Base-by-base conservation (phyloP, 2,329 filamentous ascomycete species). In the Cercospora canescens region DNA sequence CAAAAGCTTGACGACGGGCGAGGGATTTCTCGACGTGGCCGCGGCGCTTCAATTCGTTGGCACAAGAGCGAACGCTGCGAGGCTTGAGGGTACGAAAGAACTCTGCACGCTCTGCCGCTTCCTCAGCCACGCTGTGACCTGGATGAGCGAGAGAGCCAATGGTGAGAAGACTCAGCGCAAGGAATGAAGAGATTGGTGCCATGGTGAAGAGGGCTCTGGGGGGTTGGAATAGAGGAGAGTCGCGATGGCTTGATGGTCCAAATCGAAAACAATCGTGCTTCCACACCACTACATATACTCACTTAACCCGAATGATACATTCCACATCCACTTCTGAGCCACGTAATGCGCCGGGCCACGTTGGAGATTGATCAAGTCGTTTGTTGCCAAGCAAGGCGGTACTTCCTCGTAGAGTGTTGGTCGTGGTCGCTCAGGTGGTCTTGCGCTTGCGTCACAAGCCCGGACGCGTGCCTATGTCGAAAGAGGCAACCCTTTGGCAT, bases 41-140 rank as follows among this genome's bases (percentile, higher is more conserved):
- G n/a, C 70, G 68, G 30, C 65, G 63, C 32, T 62, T 45, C 21
- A 74, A 67, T 18, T 70, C 59, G n/a, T 60, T 24, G 14, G 67
- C 67, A 50, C 72, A 74, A 37, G 64, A 69, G 55, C 68, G 67
- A 35, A 74, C 69, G 11, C 66, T 67, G n/a, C 71, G 69, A 37
- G 70, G 67, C 34, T 66, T 66, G 58, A 66, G 61, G 8, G 67
- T 66, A 30, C 65, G 41, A 16, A 73, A 34, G 60, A 67, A 74
- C 16, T 68, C 62, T 6, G 41, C 65, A 26, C 70, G 69, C 59
- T 73, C 72, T 45, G 67, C 67, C 6, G 70, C 71, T 61, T 74
- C 70, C 45, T 70, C 63, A 2, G 37, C 58, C 14, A 70, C 60
- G 55, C 62, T 62, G 56, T 72, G 68, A 48, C 69, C 72, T 32